Conservation (phyloP, 768 basidiomycete species). For the Coprinopsis cinerea region DNA sequence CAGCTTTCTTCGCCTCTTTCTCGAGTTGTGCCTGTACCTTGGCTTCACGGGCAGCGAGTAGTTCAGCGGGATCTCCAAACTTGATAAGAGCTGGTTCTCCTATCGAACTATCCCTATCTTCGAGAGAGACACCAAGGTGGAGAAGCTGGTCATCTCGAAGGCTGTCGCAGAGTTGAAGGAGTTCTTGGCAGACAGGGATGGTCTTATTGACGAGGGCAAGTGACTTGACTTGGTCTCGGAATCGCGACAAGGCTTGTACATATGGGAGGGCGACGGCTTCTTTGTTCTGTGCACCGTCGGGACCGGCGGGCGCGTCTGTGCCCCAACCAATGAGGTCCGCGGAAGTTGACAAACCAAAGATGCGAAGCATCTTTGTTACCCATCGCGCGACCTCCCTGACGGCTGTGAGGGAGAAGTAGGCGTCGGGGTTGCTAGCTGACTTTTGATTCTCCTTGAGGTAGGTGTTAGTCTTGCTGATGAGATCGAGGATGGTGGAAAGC, state of each 20-base stretch:
- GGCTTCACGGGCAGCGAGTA: constrained; percentile 84
- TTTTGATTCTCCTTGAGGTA: constrained; percentile 73
- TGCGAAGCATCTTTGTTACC: constrained; percentile 68
- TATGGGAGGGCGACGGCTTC: constrained; percentile 89
- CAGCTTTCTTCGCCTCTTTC: constrained; percentile 67
- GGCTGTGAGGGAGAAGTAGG: constrained; percentile 33
- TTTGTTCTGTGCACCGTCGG: constrained; percentile 41
- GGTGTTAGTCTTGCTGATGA: constrained; percentile 82
- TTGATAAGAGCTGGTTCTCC: constrained; percentile 91
- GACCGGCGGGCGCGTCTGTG: constrained; percentile 31
- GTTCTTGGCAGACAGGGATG: constrained; percentile 68
- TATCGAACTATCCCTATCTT: constrained; percentile 95
- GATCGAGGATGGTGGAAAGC: constrained; percentile 68
- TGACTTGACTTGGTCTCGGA: constrained; percentile 84
- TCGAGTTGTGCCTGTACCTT: constrained; percentile 71
- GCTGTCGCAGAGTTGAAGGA: constrained; percentile 82
- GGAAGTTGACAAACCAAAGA: constrained; percentile 73
- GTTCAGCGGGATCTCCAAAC: constrained; percentile 73
- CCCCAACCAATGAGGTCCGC: constrained; percentile 76
- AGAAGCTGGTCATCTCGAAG: constrained; percentile 88
- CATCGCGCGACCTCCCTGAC: constrained; percentile 64
- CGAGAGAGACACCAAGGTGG: constrained; percentile 89
- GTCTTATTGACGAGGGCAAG: constrained; percentile 66
- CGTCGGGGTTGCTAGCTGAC: constrained; percentile 35
- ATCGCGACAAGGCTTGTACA: constrained; percentile 75